Percentiles rank a stretch among this genome's conserved stretches.
These are phyloP conservation scores for Amanita polypyramis DNA, from an alignment of 768 basidiomycete genomes.

Conservation along the genomic window DNA sequence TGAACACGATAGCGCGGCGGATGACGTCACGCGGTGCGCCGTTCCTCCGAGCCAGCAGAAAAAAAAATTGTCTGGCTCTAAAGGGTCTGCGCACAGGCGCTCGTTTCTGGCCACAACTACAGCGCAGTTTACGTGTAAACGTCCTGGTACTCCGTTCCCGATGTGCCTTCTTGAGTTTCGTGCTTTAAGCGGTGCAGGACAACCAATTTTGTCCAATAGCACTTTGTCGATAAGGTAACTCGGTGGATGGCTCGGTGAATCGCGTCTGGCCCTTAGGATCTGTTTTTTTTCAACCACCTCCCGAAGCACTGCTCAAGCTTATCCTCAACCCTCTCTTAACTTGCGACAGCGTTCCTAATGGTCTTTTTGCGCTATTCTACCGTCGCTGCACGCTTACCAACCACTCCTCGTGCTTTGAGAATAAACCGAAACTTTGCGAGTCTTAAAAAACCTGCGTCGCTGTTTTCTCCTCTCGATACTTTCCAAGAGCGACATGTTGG, in stretches of 20 bases:
- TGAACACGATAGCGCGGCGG: conserved; percentile 7
- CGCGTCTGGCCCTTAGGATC: conserved; percentile 17
- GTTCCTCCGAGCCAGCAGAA: conserved; percentile 32
- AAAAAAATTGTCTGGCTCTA: conserved; percentile 28
- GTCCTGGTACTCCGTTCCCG: neutral
- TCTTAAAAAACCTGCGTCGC: conserved; percentile 43
- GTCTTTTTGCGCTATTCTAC: conserved; percentile 15
- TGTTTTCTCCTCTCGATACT: conserved; percentile 82
- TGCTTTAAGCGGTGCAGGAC: neutral
- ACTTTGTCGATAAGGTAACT: conserved; percentile 29
- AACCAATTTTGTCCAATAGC: neutral
- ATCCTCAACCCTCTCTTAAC: conserved; percentile 13
- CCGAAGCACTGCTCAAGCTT: conserved; percentile 13
- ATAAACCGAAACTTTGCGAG: conserved; percentile 42
- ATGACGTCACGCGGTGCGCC: conserved; percentile 25
- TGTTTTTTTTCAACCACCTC: conserved; percentile 12
- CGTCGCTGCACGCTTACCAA: conserved; percentile 8
- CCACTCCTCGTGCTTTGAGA: conserved; percentile 14
- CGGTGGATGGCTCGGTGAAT: conserved; percentile 46
- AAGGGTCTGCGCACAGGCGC: conserved; percentile 14
- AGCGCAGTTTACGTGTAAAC: neutral
- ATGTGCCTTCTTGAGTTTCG: neutral
- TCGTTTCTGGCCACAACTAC: conserved; percentile 5
- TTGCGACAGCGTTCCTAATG: conserved; percentile 19
- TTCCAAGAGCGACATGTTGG: conserved; percentile 91